These are phyloP conservation scores for Penicillium nordicum DNA, from an alignment of 2,329 filamentous ascomycete genomes.

Conservation along the genomic window DNA sequence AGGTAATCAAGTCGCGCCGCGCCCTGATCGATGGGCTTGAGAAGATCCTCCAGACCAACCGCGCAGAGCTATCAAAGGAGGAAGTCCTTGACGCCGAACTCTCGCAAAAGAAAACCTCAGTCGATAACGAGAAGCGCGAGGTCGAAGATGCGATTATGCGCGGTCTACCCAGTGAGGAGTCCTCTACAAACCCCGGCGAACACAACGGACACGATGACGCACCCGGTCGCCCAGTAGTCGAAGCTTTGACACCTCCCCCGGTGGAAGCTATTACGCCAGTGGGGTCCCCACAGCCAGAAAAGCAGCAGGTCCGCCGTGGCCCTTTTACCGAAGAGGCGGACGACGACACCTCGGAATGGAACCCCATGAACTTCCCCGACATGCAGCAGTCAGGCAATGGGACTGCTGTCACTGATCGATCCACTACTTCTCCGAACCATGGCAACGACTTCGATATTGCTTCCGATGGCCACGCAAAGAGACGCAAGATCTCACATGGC, in stretches of 20 bases:
- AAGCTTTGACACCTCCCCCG: slow-evolving; percentile 79
- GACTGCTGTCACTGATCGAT: slow-evolving; percentile 9
- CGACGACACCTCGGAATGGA: slow-evolving; percentile 7
- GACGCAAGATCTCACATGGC: slow-evolving; percentile 48
- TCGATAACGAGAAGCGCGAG: slow-evolving; percentile 78
- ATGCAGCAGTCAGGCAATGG: slow-evolving; percentile 19
- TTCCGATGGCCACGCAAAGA: slow-evolving; percentile 40
- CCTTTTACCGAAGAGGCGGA: slow-evolving; percentile 19
- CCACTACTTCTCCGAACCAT: slow-evolving; percentile 10
- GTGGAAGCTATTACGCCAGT: slow-evolving; percentile 56
- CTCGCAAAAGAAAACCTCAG: slow-evolving; percentile 62
- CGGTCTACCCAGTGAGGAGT: slow-evolving; percentile 64
- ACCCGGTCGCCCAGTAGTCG: slow-evolving; percentile 68
- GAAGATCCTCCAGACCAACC: slow-evolving; percentile 73
- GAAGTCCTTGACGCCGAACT: slow-evolving; percentile 64
- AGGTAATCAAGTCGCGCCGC: slow-evolving; percentile 81
- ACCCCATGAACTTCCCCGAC: slow-evolving; percentile 18
- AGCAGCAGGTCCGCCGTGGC: slow-evolving; percentile 31
- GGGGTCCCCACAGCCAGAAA: slow-evolving; percentile 44
- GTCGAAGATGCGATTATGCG: slow-evolving; percentile 91
- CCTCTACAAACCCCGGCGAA: slow-evolving; percentile 46
- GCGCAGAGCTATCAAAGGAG: slow-evolving; percentile 66
- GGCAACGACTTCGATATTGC: slow-evolving; percentile 24
- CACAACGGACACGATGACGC: slow-evolving; percentile 28
- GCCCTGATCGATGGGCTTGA: slow-evolving; percentile 76